Percentiles rank a stretch among this genome's conserved stretches.
Conservation (phyloP, 164 flowering plant species). For the Umbilicus rupestris region DNA sequence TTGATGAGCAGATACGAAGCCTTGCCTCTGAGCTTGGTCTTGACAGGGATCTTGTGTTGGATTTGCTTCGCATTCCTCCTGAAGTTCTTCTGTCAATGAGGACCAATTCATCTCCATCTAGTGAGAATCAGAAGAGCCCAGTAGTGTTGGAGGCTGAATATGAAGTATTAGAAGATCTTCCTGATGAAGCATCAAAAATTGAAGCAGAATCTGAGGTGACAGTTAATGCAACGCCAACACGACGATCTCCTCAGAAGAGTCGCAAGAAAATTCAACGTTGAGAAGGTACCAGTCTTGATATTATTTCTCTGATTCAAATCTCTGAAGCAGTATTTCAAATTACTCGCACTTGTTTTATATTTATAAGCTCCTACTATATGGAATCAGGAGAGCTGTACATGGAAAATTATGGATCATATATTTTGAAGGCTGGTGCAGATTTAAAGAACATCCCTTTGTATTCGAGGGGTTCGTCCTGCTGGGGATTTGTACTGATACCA, state of each 20-base stretch:
- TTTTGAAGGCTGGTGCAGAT: neutral
- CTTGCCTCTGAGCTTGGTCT: conserved; percentile 87
- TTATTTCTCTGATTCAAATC: neutral
- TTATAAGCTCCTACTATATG: neutral
- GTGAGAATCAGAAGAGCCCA: neutral
- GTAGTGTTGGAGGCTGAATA: conserved; percentile 7
- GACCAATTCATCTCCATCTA: neutral
- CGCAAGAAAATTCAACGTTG: neutral
- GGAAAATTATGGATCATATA: neutral
- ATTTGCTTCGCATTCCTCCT: conserved; percentile 85
- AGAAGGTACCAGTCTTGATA: neutral
- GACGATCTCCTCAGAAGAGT: conserved; percentile 1
- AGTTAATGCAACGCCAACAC: neutral
- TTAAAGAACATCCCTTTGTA: neutral
- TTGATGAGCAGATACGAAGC: conserved; percentile 55
- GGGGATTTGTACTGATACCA: no score
- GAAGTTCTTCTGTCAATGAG: conserved; percentile 22
- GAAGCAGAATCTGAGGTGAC: neutral
- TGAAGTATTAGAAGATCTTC: neutral
- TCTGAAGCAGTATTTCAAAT: neutral
- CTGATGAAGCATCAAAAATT: neutral
- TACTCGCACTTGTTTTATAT: neutral
- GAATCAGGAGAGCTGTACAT: neutral
- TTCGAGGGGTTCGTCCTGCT: no score
- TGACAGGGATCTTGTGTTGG: conserved; percentile 78